Evolutionary conservation across 2,329 filamentous ascomycete species (phyloP), one percentile per base, ranked within the genome.

Genomic region (Aureobasidium mangrovei): DNA sequence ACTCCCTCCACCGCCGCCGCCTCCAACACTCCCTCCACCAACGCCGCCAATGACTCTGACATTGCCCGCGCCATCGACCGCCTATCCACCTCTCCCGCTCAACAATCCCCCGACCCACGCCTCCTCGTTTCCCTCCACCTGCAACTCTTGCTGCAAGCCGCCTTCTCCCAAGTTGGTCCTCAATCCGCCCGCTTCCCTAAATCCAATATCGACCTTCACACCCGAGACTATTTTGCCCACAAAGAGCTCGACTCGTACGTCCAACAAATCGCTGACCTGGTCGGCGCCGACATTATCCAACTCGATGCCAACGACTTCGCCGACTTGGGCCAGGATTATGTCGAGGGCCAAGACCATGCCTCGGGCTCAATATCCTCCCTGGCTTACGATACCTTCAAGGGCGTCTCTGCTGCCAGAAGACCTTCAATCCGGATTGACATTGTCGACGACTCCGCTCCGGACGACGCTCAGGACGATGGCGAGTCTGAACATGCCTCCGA

Each of bases 231-330:
- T 28, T 73, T 77, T 40, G 77, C 77, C 74, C 38, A 78, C 75
- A 54, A 65, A 68, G 44, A 65, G 35, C 68, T 88, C 35, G 77
- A 84, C 58, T 69, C 72, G 3, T 71, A 87, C n/a, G 78, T 91
- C 2, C 75, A 80, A 56, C 76, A 80, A 48, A 71, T 85, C 41
- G 85, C 86, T 0, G 71, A 72, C 9, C 76, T 81, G 33, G 71
- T 86, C 4, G 72, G 71, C 5, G 84, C 86, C 3, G 82, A 91
- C 60, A 64, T 91, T 3, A 70, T 93, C 32, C 77, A 80, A 24
- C 65, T 94, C 8, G 80, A 84, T 63, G 81, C 87, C 1, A 79
- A 83, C 58, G 84, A 86, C 62, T 70, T 94, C 52, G 85, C 85
- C 3, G 77, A 84, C 47, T 72, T 93, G 28, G 76, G 84, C 0